These are phyloP conservation scores for Paxillus rubicundulus DNA, from an alignment of 768 basidiomycete genomes.

Conservation along the genomic window DNA sequence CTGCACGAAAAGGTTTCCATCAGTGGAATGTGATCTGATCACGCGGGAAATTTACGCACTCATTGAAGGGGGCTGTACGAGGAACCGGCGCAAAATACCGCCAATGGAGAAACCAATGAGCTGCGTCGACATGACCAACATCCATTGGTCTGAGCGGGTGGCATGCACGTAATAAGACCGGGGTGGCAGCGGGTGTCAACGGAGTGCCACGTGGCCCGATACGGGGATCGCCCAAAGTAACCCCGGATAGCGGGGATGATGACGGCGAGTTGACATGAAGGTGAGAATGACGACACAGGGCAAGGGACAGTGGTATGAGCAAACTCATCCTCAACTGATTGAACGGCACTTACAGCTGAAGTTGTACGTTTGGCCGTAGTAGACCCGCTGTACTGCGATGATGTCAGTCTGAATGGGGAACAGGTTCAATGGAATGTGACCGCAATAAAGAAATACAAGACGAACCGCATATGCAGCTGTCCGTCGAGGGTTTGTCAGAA, in stretches of 20 bases:
- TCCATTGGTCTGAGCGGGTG: conserved; percentile 46
- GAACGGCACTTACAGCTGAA: conserved; percentile 41
- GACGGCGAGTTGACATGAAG: not conserved
- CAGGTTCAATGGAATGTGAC: not conserved
- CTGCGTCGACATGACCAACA: conserved; percentile 70
- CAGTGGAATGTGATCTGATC: not conserved
- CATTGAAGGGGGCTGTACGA: conserved; percentile 65
- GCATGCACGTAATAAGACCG: not conserved
- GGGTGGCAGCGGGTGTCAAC: no score
- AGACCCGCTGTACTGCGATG: conserved; percentile 68
- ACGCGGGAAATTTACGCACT: conserved; percentile 35
- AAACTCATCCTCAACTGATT: conserved; percentile 6
- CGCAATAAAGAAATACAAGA: not conserved
- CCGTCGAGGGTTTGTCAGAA: conserved; percentile 1
- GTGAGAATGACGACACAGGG: not conserved
- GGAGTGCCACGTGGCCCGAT: no score
- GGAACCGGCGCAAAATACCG: conserved; percentile 57
- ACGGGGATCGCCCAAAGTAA: not conserved
- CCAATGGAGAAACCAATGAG: conserved; percentile 63
- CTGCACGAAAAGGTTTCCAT: conserved; percentile 40
- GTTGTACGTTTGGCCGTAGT: conserved; percentile 56
- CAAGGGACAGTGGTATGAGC: not conserved
- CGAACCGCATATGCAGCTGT: conserved; percentile 47
- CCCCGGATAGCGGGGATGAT: not conserved
- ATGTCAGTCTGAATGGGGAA: conserved; percentile 51